A percentile compares a stretch with the other conserved stretches of the same genome.
Conservation (phyloP, 2,329 filamentous ascomycete species). For the Ceratocystiopsis brevicomis region DNA sequence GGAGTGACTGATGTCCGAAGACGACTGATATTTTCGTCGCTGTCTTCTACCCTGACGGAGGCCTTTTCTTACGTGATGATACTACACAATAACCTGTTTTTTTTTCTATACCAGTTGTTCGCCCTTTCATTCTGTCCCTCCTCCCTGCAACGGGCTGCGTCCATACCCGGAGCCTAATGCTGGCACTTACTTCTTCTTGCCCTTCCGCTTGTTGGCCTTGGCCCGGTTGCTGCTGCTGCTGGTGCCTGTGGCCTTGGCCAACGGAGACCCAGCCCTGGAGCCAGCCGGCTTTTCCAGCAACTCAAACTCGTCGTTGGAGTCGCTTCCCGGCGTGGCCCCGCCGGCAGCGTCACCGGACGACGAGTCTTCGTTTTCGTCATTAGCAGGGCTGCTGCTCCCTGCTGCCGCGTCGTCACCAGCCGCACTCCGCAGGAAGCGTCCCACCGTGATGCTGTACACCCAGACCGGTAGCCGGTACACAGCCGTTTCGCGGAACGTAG, state of each 20-base stretch:
- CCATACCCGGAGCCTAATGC: background rate
- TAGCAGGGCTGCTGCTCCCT: constrained; percentile 8
- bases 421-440: constrained; percentile 26
- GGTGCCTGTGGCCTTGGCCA: constrained; percentile 29
- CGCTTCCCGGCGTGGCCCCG: constrained; percentile 30
- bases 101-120: background rate
- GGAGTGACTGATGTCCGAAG: too few species aligned
- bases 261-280: constrained; percentile 13
- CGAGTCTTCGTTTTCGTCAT: constrained; percentile 25
- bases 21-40: background rate
- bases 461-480: constrained; percentile 62
- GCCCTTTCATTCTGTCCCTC: background rate
- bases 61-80: too few species aligned
- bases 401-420: constrained; percentile 16
- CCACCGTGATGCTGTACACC: constrained; percentile 39
- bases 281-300: constrained; percentile 42
- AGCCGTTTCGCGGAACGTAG: constrained; percentile 65
- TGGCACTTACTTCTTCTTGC: constrained; percentile 29
- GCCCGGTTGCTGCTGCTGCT: constrained; percentile 15
- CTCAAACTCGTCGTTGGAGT: constrained; percentile 42
- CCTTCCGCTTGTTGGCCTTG: constrained; percentile 33
- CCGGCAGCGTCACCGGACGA: constrained; percentile 23
- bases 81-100: background rate
- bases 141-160: too few species aligned
- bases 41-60: too few species aligned